Conservation (phyloP, 306 rosid species). For the Heteromeles arbutifolia region DNA sequence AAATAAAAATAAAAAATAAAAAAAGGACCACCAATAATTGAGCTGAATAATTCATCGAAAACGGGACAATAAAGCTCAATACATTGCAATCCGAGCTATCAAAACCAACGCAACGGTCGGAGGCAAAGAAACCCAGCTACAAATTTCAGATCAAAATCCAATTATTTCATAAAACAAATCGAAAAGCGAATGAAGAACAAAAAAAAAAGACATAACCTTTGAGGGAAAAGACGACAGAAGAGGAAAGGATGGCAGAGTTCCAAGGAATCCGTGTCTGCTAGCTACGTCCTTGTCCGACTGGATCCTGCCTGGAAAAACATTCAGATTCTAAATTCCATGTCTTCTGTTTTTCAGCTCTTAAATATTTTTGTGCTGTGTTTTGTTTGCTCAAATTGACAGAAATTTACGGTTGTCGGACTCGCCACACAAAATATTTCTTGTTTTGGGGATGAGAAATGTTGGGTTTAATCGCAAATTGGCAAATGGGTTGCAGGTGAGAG, state of each 20-base stretch:
- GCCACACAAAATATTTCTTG: neutral
- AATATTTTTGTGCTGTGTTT: neutral
- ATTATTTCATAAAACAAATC: neutral
- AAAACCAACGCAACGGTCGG: neutral
- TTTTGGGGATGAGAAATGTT: neutral
- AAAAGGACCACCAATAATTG: neutral
- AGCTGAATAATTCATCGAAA: neutral
- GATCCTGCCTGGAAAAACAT: neutral
- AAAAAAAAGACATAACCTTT: neutral
- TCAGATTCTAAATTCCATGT: slow-evolving; percentile 3
- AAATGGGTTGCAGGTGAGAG: neutral
- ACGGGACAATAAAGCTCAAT: neutral
- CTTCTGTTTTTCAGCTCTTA: neutral
- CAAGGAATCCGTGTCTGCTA: neutral
- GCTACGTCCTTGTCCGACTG: neutral
- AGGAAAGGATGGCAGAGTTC: neutral
- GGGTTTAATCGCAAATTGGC: neutral
- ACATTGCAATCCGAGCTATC: neutral
- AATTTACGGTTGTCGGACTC: neutral
- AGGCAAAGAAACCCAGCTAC: neutral
- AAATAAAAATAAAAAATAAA: neutral
- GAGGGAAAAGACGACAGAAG: neutral
- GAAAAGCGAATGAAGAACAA: neutral
- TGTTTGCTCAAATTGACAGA: neutral
- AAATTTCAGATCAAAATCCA: neutral